Evolutionary conservation across 352 stramenopile species (phyloP).

Genomic region (Pythium phragmitis): DNA sequence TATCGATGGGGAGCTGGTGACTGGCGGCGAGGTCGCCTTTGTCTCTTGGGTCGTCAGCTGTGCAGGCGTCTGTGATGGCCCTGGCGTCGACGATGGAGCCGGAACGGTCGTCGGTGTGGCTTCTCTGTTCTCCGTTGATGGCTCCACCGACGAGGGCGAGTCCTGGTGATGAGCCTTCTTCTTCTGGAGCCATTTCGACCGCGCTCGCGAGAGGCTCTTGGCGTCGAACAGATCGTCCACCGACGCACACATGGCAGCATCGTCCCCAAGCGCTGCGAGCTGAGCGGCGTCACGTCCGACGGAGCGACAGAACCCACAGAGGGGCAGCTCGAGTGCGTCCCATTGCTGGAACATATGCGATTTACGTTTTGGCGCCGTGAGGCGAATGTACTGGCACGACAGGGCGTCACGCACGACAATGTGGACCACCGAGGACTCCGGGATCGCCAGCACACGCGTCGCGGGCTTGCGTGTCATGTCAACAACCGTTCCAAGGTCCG

Average conservation of each 20-base stretch:
- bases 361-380: slow-evolving; percentile 3
- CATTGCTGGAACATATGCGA: slow-evolving; percentile 19
- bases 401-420: slow-evolving; percentile 25
- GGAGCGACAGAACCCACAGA: slow-evolving; percentile 24
- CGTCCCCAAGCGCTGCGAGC: background rate
- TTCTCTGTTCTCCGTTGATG: background rate
- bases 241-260: slow-evolving; percentile 7
- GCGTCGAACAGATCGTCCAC: slow-evolving; percentile 24
- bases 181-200: background rate
- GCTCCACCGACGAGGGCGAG: slow-evolving; percentile 3
- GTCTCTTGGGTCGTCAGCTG: background rate
- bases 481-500: slow-evolving; percentile 9
- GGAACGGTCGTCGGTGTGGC: background rate
- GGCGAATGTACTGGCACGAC: slow-evolving; percentile 28
- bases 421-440: slow-evolving; percentile 19
- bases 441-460: slow-evolving; percentile 17
- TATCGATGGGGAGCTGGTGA: background rate
- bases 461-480: background rate
- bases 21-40: background rate
- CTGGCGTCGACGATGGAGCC: background rate
- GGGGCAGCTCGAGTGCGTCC: slow-evolving; percentile 20
- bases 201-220: slow-evolving; percentile 1
- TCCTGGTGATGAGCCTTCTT: background rate
- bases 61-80: background rate
- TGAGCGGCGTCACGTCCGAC: slow-evolving; percentile 5